A percentile compares a stretch with the other conserved stretches of the same genome.
Conservation (phyloP, 2,329 filamentous ascomycete genomes). For the Spiromastix sp. region DNA sequence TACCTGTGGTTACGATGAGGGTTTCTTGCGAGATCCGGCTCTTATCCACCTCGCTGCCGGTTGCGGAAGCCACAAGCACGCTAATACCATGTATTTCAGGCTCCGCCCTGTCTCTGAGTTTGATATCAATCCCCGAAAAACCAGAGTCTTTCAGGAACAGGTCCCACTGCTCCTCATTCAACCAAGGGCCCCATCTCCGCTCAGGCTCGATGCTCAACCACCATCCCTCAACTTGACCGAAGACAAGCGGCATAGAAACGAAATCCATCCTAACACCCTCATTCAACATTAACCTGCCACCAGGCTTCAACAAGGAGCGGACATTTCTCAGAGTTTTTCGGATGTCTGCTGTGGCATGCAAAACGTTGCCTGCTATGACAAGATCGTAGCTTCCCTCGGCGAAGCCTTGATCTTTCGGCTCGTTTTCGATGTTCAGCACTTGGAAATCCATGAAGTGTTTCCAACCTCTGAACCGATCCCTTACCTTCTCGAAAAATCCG, state of each 20-base stretch:
- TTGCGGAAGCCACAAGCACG: conserved; percentile 12
- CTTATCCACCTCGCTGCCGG: conserved; percentile 2
- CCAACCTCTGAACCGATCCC: conserved; percentile 17
- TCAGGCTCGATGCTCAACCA: conserved; percentile 15
- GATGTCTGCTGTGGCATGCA: conserved; percentile 26
- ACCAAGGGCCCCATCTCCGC: conserved; percentile 8
- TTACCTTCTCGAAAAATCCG: conserved; percentile 31
- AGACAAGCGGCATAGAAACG: conserved; percentile 9
- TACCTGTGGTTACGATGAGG: conserved; percentile 1
- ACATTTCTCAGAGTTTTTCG: conserved; percentile 23
- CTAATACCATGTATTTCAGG: conserved; percentile 12
- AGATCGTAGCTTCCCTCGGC: conserved; percentile 24
- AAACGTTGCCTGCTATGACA: conserved; percentile 27
- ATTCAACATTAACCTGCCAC: conserved; percentile 34
- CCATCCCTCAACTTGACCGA: conserved; percentile 16
- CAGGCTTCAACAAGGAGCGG: conserved; percentile 30
- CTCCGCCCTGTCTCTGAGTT: conserved; percentile 7
- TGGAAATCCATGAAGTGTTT: conserved; percentile 14
- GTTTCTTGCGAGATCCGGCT: conserved; percentile 1
- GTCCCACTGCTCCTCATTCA: conserved; percentile 8
- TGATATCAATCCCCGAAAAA: conserved; percentile 9
- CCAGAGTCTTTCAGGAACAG: conserved; percentile 6
- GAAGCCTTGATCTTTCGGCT: conserved; percentile 27
- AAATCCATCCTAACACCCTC: conserved; percentile 23
- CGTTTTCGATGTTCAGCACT: conserved; percentile 24